Conservation (phyloP, 2,329 filamentous ascomycete genomes). For the Pseudogymnoascus verrucosus region DNA sequence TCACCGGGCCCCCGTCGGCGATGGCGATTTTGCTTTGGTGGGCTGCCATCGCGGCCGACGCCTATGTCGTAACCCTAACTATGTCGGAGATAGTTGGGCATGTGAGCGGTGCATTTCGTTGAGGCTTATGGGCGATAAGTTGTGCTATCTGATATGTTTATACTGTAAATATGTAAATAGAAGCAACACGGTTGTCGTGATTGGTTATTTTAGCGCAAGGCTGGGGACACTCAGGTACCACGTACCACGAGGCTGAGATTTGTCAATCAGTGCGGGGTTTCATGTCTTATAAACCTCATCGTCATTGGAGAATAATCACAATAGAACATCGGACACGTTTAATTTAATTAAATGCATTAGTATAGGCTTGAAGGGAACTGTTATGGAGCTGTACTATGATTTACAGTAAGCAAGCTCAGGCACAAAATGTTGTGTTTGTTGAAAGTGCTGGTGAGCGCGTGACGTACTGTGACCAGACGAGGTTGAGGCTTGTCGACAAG, state of each 20-base stretch:
- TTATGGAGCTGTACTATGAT: not conserved
- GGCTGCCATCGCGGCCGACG: not conserved
- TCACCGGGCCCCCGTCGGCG: not conserved
- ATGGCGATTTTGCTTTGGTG: slow-evolving; percentile 7
- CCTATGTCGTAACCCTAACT: not conserved
- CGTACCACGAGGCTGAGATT: slow-evolving; percentile 1
- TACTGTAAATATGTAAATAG: slow-evolving; percentile 7
- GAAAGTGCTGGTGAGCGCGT: not conserved
- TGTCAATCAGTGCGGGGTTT: not conserved
- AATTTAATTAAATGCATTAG: not conserved
- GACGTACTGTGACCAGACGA: not conserved
- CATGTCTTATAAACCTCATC: not conserved
- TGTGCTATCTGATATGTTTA: not conserved
- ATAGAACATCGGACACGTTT: not conserved
- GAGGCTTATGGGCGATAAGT: not conserved
- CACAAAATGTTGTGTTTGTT: not conserved
- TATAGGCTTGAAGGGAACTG: not conserved
- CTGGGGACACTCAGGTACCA: not conserved
- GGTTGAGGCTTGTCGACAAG: not conserved
- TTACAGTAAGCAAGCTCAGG: not conserved
- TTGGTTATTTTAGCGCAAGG: slow-evolving; percentile 2
- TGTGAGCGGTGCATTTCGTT: not conserved
- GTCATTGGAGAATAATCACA: not conserved
- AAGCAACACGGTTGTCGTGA: not conserved
- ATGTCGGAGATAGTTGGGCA: not conserved